Conservation (phyloP, 2,329 filamentous ascomycete species). For the Nothophoma quercina region DNA sequence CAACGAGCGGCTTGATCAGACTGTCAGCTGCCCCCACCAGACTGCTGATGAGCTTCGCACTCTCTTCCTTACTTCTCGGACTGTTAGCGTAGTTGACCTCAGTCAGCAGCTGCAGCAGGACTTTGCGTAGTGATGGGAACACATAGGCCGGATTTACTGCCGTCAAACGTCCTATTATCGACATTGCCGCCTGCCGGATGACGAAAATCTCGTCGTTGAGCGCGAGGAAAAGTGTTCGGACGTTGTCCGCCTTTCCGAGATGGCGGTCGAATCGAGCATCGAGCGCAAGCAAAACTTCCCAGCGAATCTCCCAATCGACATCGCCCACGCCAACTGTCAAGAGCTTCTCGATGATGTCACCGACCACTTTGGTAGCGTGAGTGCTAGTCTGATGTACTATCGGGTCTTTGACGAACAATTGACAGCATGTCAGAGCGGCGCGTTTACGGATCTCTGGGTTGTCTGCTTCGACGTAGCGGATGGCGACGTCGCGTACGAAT, state of each 20-base stretch:
- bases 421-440: conserved; percentile 94
- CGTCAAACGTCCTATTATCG: conserved; percentile 93
- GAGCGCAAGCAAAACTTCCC: conserved; percentile 85
- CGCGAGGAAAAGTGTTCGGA: conserved; percentile 92
- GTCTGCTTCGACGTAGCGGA: conserved; percentile 97
- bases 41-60: conserved; percentile 88
- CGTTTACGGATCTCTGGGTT: conserved; percentile 93
- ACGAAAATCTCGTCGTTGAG: conserved; percentile 94
- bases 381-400: conserved; percentile 98
- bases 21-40: conserved; percentile 92
- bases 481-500: conserved; percentile 96
- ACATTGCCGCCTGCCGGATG: conserved; percentile 92
- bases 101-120: conserved; percentile 93
- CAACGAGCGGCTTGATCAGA: conserved; percentile 94
- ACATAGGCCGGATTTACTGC: conserved; percentile 95
- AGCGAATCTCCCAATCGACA: conserved; percentile 82
- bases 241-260: conserved; percentile 96
- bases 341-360: conserved; percentile 96
- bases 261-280: conserved; percentile 95
- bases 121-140: conserved; percentile 92
- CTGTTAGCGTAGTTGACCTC: conserved; percentile 97
- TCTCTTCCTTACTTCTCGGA: conserved; percentile 93
- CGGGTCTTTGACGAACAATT: conserved; percentile 94
- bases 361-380: conserved; percentile 95
- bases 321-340: conserved; percentile 95